Base-by-base conservation (phyloP, 228 moss, liverwort and hornwort genomes). In the Sphagnum fallax region DNA sequence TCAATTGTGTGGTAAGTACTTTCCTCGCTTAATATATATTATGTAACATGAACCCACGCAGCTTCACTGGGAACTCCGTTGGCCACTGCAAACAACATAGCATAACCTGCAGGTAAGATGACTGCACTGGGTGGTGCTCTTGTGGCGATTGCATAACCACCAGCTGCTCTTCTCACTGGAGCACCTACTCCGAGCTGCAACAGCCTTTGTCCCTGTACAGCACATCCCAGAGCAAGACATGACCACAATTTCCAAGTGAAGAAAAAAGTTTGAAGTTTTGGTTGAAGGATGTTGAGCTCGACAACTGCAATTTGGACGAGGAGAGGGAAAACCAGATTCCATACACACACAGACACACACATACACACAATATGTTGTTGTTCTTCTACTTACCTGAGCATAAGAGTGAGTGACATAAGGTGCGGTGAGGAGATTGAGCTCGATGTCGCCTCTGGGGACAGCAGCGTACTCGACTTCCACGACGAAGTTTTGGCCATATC, bases 321-420 rank as follows among this genome's bases (percentile, higher is more conserved):
- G 13, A 8, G 55, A 32, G 15, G 63, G 18, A 8, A 4, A 32
- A 67, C 5, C 66, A 61, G 52, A 53, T 60, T 48, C 32, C 6
- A 51, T 9, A 4, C 53, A 65, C 14, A 9, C 14, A 52, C 6
- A 18, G 6, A 32, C 32, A 32, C 32, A 48, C 4, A 6, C 6
- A 14, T 5, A 16, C 48, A 13, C 60, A 7, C 60, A 6, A 16
- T 49, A 4, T 58, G 58, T 58, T 58, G 2, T 58, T 58, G 2
- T 14, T 9, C 10, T 9, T 9, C 12, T 60, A 61, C 6, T 6
- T 51, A 84, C 85, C 82, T 70, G 70, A 5, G 82, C 82, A 48
- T 53, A 85, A 1, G 85, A 85, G 75, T 85, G 85, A 53, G 85
- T 85, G 68, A 85, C 85, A 11, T 75, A 85, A 16, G 85, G 79